These are phyloP conservation scores for Catunica adiposa DNA, from an alignment of 2,329 filamentous ascomycete genomes.

Conservation along the genomic window DNA sequence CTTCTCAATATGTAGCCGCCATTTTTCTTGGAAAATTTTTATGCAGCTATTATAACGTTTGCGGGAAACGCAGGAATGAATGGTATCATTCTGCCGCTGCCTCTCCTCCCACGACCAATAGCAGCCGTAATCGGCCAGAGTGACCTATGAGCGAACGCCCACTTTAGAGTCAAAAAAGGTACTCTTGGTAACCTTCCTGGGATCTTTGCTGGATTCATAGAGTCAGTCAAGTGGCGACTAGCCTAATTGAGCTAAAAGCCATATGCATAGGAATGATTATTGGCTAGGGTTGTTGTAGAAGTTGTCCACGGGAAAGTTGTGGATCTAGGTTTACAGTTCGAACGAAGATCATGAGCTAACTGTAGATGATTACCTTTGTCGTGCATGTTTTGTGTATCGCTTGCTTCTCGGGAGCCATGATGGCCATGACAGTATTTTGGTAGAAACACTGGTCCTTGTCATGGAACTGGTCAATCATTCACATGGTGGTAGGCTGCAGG, in stretches of 20 bases:
- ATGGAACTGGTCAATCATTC: too few relatives aligned
- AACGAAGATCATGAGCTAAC: neutral
- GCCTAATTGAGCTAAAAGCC: neutral
- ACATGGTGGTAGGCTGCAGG: too few relatives aligned
- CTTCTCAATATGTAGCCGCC: neutral
- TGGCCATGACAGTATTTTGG: too few relatives aligned
- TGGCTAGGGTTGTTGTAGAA: neutral
- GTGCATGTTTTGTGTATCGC: too few relatives aligned
- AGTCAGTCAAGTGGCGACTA: neutral
- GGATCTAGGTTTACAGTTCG: neutral
- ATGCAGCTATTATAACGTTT: neutral
- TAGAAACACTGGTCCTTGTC: too few relatives aligned
- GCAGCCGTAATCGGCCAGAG: neutral
- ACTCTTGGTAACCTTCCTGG: too few relatives aligned
- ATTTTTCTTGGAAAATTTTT: neutral
- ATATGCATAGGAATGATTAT: neutral
- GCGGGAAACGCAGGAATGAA: neutral
- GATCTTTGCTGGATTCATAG: neutral
- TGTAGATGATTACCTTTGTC: neutral
- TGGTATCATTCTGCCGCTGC: conserved; percentile 1
- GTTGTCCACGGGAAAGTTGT: conserved; percentile 1
- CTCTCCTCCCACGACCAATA: neutral
- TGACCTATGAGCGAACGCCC: neutral
- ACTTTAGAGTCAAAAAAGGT: neutral
- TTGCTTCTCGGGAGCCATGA: too few relatives aligned